Percentiles rank a stretch among this genome's conserved stretches.
phyloP scores from a whole-genome alignment of 441 rosid genomes.

The Eugenia klotzschiana region DNA sequence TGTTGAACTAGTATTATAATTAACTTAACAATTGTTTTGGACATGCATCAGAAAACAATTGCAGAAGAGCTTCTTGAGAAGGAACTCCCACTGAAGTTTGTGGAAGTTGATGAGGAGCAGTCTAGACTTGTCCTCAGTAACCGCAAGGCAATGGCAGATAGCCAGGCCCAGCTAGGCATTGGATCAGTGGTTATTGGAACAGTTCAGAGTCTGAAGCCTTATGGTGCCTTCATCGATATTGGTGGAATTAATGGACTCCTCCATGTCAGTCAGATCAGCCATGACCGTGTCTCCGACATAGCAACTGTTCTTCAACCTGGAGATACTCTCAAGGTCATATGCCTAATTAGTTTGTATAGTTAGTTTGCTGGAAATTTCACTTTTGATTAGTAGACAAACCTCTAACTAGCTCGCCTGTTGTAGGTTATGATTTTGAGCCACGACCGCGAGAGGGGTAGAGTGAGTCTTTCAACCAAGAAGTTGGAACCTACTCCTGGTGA shows the following conservation, averaged over 20 bases:
- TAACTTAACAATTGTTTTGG: neutral
- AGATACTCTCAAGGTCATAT: slow-evolving; percentile 59
- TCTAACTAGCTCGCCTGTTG: neutral
- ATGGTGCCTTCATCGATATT: slow-evolving; percentile 94
- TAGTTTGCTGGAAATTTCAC: neutral
- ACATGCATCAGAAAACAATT: slow-evolving; percentile 42
- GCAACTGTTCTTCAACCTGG: slow-evolving; percentile 99
- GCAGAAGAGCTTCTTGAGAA: slow-evolving; percentile 81
- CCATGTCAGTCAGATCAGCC: slow-evolving; percentile 93
- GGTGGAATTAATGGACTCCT: slow-evolving; percentile 96
- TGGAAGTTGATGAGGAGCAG: slow-evolving; percentile 91
- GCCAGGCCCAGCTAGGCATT: slow-evolving; percentile 91
- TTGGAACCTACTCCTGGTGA: slow-evolving; percentile 97
- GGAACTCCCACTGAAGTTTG: slow-evolving; percentile 77
- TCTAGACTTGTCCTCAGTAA: slow-evolving; percentile 84
- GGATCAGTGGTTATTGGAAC: slow-evolving; percentile 86
- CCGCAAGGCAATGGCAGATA: slow-evolving; percentile 96
- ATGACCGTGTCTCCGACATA: slow-evolving; percentile 82
- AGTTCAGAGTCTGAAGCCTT: slow-evolving; percentile 93
- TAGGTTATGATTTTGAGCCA: slow-evolving; percentile 96
- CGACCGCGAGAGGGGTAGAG: slow-evolving; percentile 94
- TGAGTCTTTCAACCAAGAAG: slow-evolving; percentile 94
- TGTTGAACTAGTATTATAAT: neutral
- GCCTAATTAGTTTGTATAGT: neutral
- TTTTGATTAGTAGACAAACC: neutral